Conservation (phyloP, 2,329 filamentous ascomycete genomes). For the Penicillium sp. region DNA sequence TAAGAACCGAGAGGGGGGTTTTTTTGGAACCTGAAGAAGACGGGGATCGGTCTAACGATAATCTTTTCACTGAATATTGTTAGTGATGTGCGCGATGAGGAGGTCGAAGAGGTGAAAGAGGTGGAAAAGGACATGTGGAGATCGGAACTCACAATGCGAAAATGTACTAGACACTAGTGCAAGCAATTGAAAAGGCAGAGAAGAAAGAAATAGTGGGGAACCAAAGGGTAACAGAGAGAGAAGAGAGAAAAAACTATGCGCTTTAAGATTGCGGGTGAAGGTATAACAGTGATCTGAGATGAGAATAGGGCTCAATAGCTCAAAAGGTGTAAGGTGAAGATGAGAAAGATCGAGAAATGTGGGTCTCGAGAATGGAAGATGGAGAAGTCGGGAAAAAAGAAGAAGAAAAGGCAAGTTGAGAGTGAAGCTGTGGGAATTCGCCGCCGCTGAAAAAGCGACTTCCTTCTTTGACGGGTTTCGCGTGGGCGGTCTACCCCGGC, state of each 20-base stretch:
- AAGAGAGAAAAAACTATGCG: constrained; percentile 4
- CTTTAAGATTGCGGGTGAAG: constrained; percentile 17
- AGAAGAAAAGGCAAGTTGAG: constrained; percentile 14
- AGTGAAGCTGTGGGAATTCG: constrained; percentile 27
- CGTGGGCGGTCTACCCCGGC: constrained; percentile 20
- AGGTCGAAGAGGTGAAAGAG: constrained; percentile 1
- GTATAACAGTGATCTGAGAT: constrained; percentile 21
- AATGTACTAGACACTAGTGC: constrained; percentile 24
- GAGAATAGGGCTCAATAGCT: constrained; percentile 25
- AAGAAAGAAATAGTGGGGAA: constrained; percentile 14
- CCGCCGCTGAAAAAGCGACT: constrained; percentile 30
- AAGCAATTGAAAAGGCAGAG: constrained; percentile 20
- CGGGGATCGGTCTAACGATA: constrained; percentile 20
- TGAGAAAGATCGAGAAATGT: constrained; percentile 21
- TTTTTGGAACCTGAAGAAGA: constrained; percentile 4
- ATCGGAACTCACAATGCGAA: constrained; percentile 33
- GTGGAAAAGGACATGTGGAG: constrained; percentile 3
- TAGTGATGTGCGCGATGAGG: constrained; percentile 14
- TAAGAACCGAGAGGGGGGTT: constrained; percentile 12
- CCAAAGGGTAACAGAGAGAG: constrained; percentile 3
- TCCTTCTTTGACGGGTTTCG: constrained; percentile 27
- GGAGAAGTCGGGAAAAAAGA: constrained; percentile 13
- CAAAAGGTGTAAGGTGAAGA: constrained; percentile 14
- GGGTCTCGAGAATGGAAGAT: constrained; percentile 9
- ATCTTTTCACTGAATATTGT: constrained; percentile 24